Conservation (phyloP, 1,284 basidiomycete genomes). For the Ganoderma lucidum region DNA sequence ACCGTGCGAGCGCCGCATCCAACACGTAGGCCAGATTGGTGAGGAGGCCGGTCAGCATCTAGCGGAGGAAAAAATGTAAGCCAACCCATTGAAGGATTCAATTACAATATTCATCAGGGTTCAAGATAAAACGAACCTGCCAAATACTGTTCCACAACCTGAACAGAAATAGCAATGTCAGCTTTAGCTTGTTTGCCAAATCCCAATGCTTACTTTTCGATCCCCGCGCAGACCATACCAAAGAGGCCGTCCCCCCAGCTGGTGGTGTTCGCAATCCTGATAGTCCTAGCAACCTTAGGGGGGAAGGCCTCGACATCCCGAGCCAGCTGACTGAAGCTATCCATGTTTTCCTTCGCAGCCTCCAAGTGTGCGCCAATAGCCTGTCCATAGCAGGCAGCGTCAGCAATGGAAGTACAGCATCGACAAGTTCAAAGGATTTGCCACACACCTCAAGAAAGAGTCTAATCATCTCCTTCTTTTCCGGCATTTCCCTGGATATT, state of each 20-base stretch:
- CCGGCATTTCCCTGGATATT: slow-evolving; percentile 30
- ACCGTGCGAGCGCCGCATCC: slow-evolving; percentile 37
- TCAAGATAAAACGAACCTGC: neutral
- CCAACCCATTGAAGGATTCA: neutral
- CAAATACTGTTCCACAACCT: slow-evolving; percentile 10
- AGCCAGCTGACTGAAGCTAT: slow-evolving; percentile 37
- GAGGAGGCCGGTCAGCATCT: slow-evolving; percentile 8
- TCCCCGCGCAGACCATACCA: neutral
- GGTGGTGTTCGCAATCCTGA: slow-evolving; percentile 17
- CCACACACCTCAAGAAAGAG: slow-evolving; percentile 39
- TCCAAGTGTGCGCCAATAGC: slow-evolving; percentile 39
- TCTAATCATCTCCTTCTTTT: slow-evolving; percentile 42
- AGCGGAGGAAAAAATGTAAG: neutral
- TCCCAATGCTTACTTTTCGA: slow-evolving; percentile 1
- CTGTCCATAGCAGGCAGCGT: slow-evolving; percentile 17
- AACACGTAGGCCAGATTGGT: slow-evolving; percentile 32
- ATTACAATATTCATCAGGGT: neutral
- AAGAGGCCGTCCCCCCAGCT: neutral
- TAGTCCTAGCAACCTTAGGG: slow-evolving; percentile 38
- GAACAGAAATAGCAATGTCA: neutral
- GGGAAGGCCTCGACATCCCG: slow-evolving; percentile 42
- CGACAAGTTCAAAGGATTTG: neutral
- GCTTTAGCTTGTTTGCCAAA: too few relatives aligned
- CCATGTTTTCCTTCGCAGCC: slow-evolving; percentile 33
- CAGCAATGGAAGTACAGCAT: neutral